Evolutionary conservation across 257 asterid genomes (phyloP), one percentile per base, ranked within the genome.

Genomic region (Petrea volubilis): DNA sequence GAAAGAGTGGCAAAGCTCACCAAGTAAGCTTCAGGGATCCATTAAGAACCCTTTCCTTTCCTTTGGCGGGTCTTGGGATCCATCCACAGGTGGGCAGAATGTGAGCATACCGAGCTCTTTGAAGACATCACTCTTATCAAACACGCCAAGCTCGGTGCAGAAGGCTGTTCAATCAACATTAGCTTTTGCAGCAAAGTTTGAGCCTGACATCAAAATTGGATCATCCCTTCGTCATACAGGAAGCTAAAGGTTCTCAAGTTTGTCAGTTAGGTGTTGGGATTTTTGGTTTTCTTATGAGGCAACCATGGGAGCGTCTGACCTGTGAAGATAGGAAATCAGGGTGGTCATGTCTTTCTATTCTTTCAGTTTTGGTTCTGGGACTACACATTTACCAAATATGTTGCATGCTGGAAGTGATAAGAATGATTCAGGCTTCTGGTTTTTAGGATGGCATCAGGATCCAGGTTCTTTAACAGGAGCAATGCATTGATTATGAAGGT

Each of bases 161-260:
- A 89, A 80, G 80, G 89, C 95, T 60, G 84, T 91, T 64, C 84
- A 78, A 25, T 82, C 97, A 75, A 83, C 96, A 52, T 71, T 94
- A 67, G 86, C 93, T 25, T 87, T 86, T 65, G 97, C 97, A 23
- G 91, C 88, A 31, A 82, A 88, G 78, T 78, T 93, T 53, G 96
- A 91, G 68, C 73, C 89, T 53, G 78, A 70, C 38, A 82, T 86
- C 65, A 91, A 64, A 90, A 67, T 72, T 38, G 72, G 77, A 24
- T 51, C 67, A 57, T 64, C 78, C 33, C 74, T 36, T 61, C 71
- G 51, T 61, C 77, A 75, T 65, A 23, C 10, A 53, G 49, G 72
- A 64, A 66, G 73, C 56, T 74, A 79, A 68, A 63, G 53, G 56
- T 56, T 74, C 67, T 68, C 67, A 44, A 52, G 71, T 59, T 8